These are phyloP conservation scores for Phytophthora pluvialis DNA, from an alignment of 352 stramenopile genomes.

Conservation along the genomic window DNA sequence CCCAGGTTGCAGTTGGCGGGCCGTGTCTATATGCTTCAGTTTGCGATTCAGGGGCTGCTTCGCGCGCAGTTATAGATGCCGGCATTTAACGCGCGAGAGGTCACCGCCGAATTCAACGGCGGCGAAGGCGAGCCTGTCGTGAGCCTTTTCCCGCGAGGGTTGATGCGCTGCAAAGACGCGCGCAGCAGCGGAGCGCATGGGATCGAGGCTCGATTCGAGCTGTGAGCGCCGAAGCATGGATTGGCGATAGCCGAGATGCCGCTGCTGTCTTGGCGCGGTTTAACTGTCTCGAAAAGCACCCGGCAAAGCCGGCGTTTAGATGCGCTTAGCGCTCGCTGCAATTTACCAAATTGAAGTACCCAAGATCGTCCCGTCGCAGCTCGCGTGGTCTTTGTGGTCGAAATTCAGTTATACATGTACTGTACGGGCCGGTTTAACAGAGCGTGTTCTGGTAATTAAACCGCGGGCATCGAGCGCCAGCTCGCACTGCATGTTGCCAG, in stretches of 20 bases:
- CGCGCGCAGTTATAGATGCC: conserved; percentile 22
- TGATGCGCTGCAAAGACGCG: conserved; percentile 24
- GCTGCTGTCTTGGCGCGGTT: neutral
- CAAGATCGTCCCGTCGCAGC: no score
- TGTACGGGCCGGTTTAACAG: no score
- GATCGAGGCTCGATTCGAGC: neutral
- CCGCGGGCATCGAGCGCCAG: no score
- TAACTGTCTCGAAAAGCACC: neutral
- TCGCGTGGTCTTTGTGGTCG: no score
- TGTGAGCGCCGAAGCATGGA: neutral
- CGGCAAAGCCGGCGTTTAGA: no score
- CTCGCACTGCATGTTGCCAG: no score
- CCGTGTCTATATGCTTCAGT: conserved; percentile 35
- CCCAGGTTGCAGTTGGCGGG: conserved; percentile 29
- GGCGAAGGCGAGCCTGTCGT: conserved; percentile 1
- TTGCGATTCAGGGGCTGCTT: conserved; percentile 32
- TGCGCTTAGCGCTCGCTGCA: neutral
- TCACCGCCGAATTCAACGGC: conserved; percentile 21
- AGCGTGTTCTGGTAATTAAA: no score
- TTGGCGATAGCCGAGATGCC: neutral
- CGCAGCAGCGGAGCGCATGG: neutral
- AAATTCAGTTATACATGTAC: no score
- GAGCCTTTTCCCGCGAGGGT: conserved; percentile 6
- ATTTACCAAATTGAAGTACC: conserved; percentile 10
- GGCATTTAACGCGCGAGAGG: conserved; percentile 20